A percentile compares a stretch with the other conserved stretches of the same genome.
phyloP scores from a whole-genome alignment of 768 basidiomycete species.

The Heimioporus sp. region DNA sequence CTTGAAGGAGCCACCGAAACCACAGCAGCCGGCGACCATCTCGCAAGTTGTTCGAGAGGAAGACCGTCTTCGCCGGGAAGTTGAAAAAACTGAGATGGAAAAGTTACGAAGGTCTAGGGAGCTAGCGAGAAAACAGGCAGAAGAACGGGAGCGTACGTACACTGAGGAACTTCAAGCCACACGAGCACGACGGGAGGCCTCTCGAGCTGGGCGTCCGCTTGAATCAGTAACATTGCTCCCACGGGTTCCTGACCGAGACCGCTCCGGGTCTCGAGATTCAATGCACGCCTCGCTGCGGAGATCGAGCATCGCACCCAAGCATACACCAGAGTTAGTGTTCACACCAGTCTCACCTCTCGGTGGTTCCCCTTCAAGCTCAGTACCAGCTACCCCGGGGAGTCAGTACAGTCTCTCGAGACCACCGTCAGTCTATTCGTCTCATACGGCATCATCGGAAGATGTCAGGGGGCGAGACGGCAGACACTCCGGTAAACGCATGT shows the following conservation, averaged over 20 bases:
- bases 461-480: conserved; percentile 40
- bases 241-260: conserved; percentile 31
- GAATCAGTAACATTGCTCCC: conserved; percentile 21
- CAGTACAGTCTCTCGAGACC: conserved; percentile 46
- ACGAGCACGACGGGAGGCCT: conserved; percentile 57
- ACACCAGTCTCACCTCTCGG: conserved; percentile 34
- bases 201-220: conserved; percentile 43
- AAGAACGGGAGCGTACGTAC: conserved; percentile 54
- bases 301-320: conserved; percentile 40
- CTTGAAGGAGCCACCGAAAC: conserved; percentile 9
- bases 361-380: conserved; percentile 54
- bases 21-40: conserved; percentile 1
- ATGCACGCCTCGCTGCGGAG: conserved; percentile 23
- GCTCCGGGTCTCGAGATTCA: conserved; percentile 36
- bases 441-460: conserved; percentile 59
- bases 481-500: conserved; percentile 40
- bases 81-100: conserved; percentile 48
- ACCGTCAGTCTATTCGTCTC: conserved; percentile 52
- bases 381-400: conserved; percentile 36
- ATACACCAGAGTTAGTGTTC: conserved; percentile 45
- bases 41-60: conserved; percentile 36
- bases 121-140: conserved; percentile 33
- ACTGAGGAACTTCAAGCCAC: conserved; percentile 61
- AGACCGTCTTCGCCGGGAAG: conserved; percentile 44
- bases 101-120: conserved; percentile 46